Evolutionary conservation across 257 asterid species (phyloP).

Genomic region (Coffea eugenioides): DNA sequence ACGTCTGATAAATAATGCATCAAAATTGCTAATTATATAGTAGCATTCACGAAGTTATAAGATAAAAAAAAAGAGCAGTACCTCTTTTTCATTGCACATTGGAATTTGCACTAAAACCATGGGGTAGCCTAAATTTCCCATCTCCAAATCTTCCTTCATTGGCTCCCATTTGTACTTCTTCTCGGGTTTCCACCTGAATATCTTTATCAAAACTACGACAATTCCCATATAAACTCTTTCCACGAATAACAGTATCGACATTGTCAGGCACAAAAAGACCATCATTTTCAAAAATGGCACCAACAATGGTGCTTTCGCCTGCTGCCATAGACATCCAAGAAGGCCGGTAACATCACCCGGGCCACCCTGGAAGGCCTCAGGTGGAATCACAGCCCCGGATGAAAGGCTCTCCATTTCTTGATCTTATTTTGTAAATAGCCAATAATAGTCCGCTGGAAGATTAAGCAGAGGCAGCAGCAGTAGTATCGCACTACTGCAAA

Average conservation of each 20-base stretch:
- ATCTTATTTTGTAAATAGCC: background rate
- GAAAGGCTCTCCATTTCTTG: slow-evolving; percentile 18
- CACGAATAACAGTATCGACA: slow-evolving; percentile 33
- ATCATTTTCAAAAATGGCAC: slow-evolving; percentile 26
- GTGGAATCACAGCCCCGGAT: background rate
- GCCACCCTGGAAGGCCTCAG: slow-evolving; percentile 4
- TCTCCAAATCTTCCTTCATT: slow-evolving; percentile 29
- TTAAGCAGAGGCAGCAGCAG: background rate
- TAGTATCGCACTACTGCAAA: background rate
- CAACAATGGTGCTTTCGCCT: slow-evolving; percentile 20
- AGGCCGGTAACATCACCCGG: background rate
- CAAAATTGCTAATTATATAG: too few relatives aligned
- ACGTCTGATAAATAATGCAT: too few relatives aligned
- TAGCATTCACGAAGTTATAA: too few relatives aligned
- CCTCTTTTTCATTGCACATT: slow-evolving; percentile 46
- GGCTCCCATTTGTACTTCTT: slow-evolving; percentile 39
- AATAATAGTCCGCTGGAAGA: background rate
- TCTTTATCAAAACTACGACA: slow-evolving; percentile 24
- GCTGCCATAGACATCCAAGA: slow-evolving; percentile 28
- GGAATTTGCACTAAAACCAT: slow-evolving; percentile 39
- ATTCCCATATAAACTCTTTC: slow-evolving; percentile 37
- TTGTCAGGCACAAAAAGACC: slow-evolving; percentile 24
- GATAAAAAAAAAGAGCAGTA: background rate
- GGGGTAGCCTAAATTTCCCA: slow-evolving; percentile 27
- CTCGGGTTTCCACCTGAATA: slow-evolving; percentile 25